Percentiles rank a stretch among this genome's conserved stretches.
Conservation (phyloP, 148 eudicot species). For the Heliamphora exappendiculata region DNA sequence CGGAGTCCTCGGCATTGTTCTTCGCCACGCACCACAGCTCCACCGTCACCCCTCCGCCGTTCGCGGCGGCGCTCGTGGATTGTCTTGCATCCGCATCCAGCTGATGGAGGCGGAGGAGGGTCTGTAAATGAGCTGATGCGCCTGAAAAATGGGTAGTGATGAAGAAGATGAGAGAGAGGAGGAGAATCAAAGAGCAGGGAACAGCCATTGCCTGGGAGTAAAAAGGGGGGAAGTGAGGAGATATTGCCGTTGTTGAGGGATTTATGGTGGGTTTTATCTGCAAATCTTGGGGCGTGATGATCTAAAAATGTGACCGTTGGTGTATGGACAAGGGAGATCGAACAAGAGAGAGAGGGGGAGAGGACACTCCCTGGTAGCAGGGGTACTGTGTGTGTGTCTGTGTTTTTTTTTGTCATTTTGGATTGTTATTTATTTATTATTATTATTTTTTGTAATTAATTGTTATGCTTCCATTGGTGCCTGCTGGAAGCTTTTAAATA, state of each 20-base stretch:
- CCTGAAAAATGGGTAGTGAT: background rate
- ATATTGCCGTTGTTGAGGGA: background rate
- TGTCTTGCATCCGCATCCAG: background rate
- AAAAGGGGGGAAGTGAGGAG: background rate
- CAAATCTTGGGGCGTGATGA: background rate
- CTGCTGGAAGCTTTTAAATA: too few relatives aligned
- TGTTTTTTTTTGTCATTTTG: too few relatives aligned
- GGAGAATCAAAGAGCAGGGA: background rate
- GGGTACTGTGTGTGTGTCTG: too few relatives aligned
- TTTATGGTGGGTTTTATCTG: background rate
- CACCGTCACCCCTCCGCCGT: conserved; percentile 22
- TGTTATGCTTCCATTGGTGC: too few relatives aligned
- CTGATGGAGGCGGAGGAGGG: background rate
- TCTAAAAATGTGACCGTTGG: conserved; percentile 6
- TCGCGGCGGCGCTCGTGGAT: conserved; percentile 13
- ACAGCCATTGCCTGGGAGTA: background rate
- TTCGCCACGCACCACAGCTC: conserved; percentile 93
- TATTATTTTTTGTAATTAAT: too few relatives aligned
- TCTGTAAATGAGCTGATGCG: background rate
- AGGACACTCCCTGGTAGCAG: too few relatives aligned
- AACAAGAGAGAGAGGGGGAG: background rate
- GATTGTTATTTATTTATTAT: too few relatives aligned
- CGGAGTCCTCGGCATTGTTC: conserved; percentile 81
- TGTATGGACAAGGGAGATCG: background rate
- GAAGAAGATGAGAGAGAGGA: conserved; percentile 9